Evolutionary conservation across 371 early-diverging fungal genomes (phyloP).

Genomic region (Mortierella sp.): DNA sequence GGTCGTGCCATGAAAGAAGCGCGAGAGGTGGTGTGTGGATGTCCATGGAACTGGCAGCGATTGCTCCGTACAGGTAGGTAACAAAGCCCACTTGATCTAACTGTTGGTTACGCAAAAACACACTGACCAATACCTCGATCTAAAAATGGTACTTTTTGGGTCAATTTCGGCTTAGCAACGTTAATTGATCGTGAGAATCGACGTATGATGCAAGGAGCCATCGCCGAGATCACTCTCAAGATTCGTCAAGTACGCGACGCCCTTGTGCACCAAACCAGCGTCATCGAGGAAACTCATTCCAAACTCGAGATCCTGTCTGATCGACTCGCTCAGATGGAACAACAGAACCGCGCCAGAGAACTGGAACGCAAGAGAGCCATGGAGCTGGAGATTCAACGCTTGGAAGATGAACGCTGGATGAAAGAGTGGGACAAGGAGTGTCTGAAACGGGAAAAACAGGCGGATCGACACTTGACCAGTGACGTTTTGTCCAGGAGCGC

Average conservation of each 20-base stretch:
- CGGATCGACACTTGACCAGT: no score
- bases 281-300: conserved; percentile 30
- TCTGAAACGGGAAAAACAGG: conserved; percentile 39
- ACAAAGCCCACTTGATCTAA: background rate
- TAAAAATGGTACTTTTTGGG: no score
- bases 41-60: conserved; percentile 5
- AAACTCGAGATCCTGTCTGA: conserved; percentile 20
- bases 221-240: conserved; percentile 28
- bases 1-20: conserved; percentile 15
- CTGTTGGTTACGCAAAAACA: no score
- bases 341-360: conserved; percentile 19
- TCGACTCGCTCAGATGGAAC: conserved; percentile 28
- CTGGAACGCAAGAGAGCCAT: conserved; percentile 15
- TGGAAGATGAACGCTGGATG: conserved; percentile 35
- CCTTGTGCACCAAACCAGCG: conserved; percentile 27
- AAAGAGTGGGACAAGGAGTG: conserved; percentile 41
- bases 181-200: conserved; percentile 38
- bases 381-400: conserved; percentile 7
- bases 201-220: conserved; percentile 8
- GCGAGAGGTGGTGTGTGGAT: conserved; percentile 4
- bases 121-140: no score
- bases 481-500: no score
- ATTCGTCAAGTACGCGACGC: conserved; percentile 32
- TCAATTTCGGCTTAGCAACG: conserved; percentile 29
- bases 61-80: conserved; percentile 11